A percentile compares a stretch with the other conserved stretches of the same genome.
These are phyloP conservation scores for Phytophthora citricola DNA, from an alignment of 352 stramenopile species.

Conservation along the genomic window DNA sequence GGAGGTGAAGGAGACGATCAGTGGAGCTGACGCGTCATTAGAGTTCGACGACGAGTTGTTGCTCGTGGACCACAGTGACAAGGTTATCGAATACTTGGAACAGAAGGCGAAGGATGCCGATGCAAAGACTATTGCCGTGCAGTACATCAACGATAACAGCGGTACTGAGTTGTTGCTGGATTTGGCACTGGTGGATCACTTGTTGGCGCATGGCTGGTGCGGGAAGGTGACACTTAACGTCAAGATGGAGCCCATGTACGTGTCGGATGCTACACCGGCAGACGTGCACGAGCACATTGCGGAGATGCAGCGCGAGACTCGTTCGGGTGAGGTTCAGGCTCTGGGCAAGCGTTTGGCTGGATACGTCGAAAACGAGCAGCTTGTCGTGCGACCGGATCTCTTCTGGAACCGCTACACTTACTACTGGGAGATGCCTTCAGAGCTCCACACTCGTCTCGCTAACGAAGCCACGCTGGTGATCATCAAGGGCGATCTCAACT, in stretches of 20 bases:
- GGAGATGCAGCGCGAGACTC: conserved; percentile 48
- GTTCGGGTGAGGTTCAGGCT: conserved; percentile 48
- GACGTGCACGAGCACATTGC: conserved; percentile 73
- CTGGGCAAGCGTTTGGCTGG: conserved; percentile 50
- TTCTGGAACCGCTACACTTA: conserved; percentile 82
- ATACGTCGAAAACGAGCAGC: conserved; percentile 36
- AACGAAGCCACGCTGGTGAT: conserved; percentile 88
- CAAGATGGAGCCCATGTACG: conserved; percentile 80
- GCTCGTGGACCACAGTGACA: conserved; percentile 61
- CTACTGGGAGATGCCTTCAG: conserved; percentile 70
- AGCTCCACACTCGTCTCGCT: conserved; percentile 38
- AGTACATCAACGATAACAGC: conserved; percentile 87
- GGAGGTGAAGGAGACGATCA: conserved; percentile 74
- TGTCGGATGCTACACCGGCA: conserved; percentile 70
- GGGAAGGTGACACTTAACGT: conserved; percentile 73
- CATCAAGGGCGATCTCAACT: conserved; percentile 98
- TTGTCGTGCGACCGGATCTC: conserved; percentile 36
- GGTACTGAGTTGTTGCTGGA: conserved; percentile 78
- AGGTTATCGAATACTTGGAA: conserved; percentile 57
- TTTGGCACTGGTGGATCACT: conserved; percentile 67
- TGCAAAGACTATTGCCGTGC: conserved; percentile 27
- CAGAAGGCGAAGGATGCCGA: conserved; percentile 19
- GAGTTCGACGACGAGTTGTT: conserved; percentile 65
- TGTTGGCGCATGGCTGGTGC: conserved; percentile 60
- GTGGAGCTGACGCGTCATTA: conserved; percentile 54